phyloP scores from a whole-genome alignment of 805 yeast genomes.

The Ogataea angusta region DNA sequence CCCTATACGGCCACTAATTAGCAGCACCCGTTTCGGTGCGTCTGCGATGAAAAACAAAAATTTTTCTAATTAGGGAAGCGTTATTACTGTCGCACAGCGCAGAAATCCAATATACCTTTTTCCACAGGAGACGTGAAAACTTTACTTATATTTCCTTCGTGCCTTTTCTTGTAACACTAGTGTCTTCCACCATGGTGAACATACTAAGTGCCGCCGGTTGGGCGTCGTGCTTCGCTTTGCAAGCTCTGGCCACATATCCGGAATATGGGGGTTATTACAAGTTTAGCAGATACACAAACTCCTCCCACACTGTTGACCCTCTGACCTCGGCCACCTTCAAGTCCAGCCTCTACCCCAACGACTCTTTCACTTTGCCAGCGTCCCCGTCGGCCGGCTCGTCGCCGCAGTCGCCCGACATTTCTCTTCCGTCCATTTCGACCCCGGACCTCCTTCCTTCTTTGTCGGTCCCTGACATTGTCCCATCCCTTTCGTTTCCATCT shows the following conservation, averaged over 20 bases:
- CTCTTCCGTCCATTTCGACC: too few species aligned
- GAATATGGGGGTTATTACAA: background rate
- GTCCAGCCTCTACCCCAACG: background rate
- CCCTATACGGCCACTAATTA: background rate
- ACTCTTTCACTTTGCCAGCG: background rate
- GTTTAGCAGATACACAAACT: background rate
- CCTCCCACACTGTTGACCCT: background rate
- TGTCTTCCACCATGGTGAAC: conserved; percentile 4
- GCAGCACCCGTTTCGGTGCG: background rate
- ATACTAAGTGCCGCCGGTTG: conserved; percentile 1
- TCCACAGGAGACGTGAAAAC: conserved; percentile 2
- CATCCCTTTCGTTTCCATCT: background rate
- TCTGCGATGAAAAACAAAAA: background rate
- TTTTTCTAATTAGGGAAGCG: conserved; percentile 1
- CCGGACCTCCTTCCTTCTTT: background rate
- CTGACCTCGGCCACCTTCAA: background rate
- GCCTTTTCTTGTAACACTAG: background rate
- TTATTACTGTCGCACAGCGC: background rate
- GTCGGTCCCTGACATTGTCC: background rate
- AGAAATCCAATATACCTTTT: background rate
- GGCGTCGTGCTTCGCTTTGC: conserved; percentile 1
- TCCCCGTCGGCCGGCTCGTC: background rate
- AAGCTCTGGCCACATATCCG: background rate
- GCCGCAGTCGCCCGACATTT: too few species aligned
- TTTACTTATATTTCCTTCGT: background rate